Evolutionary conservation across 495 filamentous ascomycete genomes (phyloP).

Genomic region (Talaromyces thailandensis): DNA sequence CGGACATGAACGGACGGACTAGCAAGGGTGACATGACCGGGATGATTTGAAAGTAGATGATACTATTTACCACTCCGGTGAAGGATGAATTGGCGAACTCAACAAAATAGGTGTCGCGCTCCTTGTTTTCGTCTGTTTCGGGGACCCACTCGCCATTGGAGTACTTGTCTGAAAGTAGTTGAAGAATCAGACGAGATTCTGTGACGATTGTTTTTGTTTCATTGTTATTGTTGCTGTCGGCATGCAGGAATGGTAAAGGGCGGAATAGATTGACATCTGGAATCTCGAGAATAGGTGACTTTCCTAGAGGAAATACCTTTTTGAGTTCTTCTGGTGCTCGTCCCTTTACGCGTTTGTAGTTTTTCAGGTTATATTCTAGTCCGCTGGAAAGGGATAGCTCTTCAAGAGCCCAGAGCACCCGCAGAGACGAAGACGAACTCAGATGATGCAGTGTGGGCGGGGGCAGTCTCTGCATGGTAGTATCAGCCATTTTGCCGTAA

Average conservation of each 20-base stretch:
- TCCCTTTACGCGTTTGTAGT: constrained; percentile 1
- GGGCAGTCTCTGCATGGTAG: not conserved
- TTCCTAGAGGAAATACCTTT: constrained; percentile 7
- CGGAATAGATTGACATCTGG: constrained; percentile 1
- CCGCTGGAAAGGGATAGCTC: not conserved
- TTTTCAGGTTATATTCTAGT: constrained; percentile 1
- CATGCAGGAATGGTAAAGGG: not conserved
- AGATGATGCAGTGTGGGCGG: constrained; percentile 6
- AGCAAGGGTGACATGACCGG: not conserved
- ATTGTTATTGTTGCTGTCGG: not conserved
- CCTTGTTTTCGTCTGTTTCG: not conserved
- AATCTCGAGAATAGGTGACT: constrained; percentile 7
- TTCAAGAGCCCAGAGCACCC: constrained; percentile 10
- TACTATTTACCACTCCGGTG: not conserved
- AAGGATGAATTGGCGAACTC: constrained; percentile 8
- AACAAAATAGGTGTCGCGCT: constrained; percentile 5
- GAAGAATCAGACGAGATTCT: constrained; percentile 8
- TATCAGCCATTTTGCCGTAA: not conserved
- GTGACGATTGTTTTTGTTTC: constrained; percentile 2
- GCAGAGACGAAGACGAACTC: constrained; percentile 5
- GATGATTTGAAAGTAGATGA: constrained; percentile 7
- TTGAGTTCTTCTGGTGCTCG: constrained; percentile 6
- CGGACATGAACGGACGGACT: not conserved
- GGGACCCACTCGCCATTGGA: constrained; percentile 5
- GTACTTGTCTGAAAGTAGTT: constrained; percentile 9